phyloP scores from a whole-genome alignment of 2,329 filamentous ascomycete genomes.

The Sclerotinia subarctica region DNA sequence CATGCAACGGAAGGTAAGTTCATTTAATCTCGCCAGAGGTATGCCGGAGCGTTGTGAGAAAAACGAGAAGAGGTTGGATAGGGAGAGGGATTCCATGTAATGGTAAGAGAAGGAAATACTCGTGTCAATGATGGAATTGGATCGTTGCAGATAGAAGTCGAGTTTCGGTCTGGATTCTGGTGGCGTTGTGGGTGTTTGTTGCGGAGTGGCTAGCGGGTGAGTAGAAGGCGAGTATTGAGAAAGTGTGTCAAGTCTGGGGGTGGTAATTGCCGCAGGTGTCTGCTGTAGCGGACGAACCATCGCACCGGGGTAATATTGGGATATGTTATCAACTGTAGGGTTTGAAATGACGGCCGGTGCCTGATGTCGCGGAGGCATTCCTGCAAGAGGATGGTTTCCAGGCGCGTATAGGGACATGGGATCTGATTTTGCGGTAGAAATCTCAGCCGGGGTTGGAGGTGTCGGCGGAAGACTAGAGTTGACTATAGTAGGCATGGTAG shows the following conservation, averaged over 20 bases:
- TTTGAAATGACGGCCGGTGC: background rate
- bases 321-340: background rate
- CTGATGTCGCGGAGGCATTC: background rate
- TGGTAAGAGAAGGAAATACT: background rate
- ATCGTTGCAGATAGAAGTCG: constrained; percentile 18
- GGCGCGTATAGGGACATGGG: background rate
- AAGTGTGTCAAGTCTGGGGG: background rate
- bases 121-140: background rate
- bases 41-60: constrained; percentile 11
- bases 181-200: constrained; percentile 14
- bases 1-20: constrained; percentile 17
- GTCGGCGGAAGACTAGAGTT: constrained; percentile 1
- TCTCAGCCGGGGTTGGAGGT: background rate
- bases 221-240: background rate
- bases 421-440: background rate
- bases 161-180: background rate
- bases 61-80: constrained; percentile 1
- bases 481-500: constrained; percentile 1
- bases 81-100: constrained; percentile 9
- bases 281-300: background rate
- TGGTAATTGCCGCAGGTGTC: background rate
- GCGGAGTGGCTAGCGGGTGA: background rate
- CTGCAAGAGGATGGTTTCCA: background rate
- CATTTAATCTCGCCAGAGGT: background rate
- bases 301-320: background rate